Percentiles rank a stretch among this genome's conserved stretches.
phyloP scores from a whole-genome alignment of 192 early-diverging fungal genomes.

The Pilobolus umbonatus region DNA sequence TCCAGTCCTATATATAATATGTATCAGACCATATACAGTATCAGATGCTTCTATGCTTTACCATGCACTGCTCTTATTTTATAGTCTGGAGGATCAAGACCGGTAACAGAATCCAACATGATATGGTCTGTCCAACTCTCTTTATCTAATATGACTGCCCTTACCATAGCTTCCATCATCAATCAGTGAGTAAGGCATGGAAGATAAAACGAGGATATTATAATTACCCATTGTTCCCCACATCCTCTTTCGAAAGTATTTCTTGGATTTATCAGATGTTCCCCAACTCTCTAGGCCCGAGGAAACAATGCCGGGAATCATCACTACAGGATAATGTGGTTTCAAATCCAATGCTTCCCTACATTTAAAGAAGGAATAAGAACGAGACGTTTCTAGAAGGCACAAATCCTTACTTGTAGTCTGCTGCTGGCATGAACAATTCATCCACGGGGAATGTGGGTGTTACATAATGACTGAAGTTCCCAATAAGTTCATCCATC shows the following conservation, averaged over 20 bases:
- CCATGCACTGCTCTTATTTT: constrained; percentile 81
- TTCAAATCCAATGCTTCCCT: constrained; percentile 37
- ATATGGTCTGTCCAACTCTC: constrained; percentile 82
- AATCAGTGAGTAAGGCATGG: not conserved
- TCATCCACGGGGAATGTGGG: constrained; percentile 40
- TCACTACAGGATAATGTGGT: constrained; percentile 56
- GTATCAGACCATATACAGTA: not conserved
- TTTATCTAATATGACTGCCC: constrained; percentile 79
- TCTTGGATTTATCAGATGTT: constrained; percentile 66
- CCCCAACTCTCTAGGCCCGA: constrained; percentile 90
- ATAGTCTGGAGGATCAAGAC: constrained; percentile 78
- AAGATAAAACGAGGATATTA: not conserved
- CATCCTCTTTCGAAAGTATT: constrained; percentile 83
- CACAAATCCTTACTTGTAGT: constrained; percentile 9
- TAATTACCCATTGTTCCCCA: constrained; percentile 73
- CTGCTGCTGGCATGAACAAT: constrained; percentile 43
- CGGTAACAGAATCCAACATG: constrained; percentile 73
- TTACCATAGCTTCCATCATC: constrained; percentile 60
- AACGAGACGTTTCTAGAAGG: not conserved
- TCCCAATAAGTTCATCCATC: constrained; percentile 64
- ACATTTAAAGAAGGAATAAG: not conserved
- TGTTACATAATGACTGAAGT: constrained; percentile 51
- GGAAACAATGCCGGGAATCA: constrained; percentile 90
- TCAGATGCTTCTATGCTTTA: not conserved
- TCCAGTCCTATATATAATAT: constrained; percentile 53